Evolutionary conservation across 352 stramenopile genomes (phyloP).

Genomic region (Globisporangium camurandrum): DNA sequence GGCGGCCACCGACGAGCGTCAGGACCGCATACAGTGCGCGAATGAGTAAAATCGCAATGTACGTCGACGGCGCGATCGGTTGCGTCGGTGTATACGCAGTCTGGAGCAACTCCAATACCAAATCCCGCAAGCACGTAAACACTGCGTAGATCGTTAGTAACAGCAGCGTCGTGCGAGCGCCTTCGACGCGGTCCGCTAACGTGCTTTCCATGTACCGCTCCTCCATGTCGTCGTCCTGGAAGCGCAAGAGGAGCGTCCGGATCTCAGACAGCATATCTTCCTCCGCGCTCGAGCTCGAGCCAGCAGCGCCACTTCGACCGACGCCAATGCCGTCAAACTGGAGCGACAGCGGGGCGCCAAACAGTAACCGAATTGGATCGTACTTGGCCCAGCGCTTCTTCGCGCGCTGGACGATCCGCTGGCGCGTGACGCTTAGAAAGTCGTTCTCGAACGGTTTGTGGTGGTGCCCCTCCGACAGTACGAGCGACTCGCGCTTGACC

Average conservation of each 20-base stretch:
- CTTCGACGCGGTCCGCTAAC: constrained; percentile 49
- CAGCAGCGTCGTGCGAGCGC: constrained; percentile 48
- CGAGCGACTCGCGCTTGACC: constrained; percentile 57
- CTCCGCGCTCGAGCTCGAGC: constrained; percentile 33
- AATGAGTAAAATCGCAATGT: constrained; percentile 36
- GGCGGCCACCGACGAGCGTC: constrained; percentile 19
- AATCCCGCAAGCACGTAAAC: constrained; percentile 63
- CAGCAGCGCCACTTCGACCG: no score
- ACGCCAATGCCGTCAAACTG: constrained; percentile 16
- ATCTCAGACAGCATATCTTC: constrained; percentile 65
- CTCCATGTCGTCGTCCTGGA: constrained; percentile 68
- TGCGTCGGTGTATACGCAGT: constrained; percentile 9
- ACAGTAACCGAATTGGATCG: constrained; percentile 38
- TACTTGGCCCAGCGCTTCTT: constrained; percentile 53
- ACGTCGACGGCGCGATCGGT: constrained; percentile 22
- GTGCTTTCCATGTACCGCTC: constrained; percentile 66
- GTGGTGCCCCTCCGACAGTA: constrained; percentile 30
- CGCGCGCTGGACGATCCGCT: constrained; percentile 40
- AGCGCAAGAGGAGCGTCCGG: constrained; percentile 43
- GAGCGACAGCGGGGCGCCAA: constrained; percentile 38
- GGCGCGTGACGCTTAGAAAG: constrained; percentile 40
- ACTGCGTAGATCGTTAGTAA: constrained; percentile 45
- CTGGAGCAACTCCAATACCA: constrained; percentile 40
- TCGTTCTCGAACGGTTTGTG: constrained; percentile 41
- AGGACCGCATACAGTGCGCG: constrained; percentile 22